Evolutionary conservation across 176 grass and related monocot genomes (phyloP).

Genomic region (Tuctoria greenei): DNA sequence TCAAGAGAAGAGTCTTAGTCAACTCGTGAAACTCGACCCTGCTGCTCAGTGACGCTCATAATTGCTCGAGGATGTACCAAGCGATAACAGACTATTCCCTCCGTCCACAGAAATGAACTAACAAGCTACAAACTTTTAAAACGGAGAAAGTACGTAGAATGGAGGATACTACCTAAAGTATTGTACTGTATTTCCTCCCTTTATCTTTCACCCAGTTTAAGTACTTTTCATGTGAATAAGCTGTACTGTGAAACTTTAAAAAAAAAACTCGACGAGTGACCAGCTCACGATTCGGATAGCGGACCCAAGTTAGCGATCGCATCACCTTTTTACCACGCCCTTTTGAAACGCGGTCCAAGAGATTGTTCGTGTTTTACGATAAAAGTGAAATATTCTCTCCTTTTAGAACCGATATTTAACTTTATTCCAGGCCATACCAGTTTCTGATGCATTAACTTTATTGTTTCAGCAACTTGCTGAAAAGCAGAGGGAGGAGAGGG

Average conservation of each 20-base stretch:
- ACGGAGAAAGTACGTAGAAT: background rate
- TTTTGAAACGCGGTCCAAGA: background rate
- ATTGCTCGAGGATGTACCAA: background rate
- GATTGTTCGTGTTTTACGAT: background rate
- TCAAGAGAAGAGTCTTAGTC: background rate
- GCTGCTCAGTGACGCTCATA: background rate
- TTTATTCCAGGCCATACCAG: background rate
- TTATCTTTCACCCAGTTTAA: background rate
- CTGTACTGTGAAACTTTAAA: background rate
- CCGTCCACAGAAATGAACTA: too few relatives aligned
- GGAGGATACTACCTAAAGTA: background rate
- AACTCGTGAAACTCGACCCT: background rate
- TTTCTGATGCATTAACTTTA: background rate
- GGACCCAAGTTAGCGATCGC: background rate
- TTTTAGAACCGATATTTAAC: slow-evolving; percentile 3
- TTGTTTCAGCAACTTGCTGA: background rate
- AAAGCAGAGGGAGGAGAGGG: background rate
- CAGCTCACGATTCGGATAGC: too few relatives aligned
- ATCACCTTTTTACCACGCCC: background rate
- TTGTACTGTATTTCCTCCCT: background rate
- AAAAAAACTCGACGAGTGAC: too few relatives aligned
- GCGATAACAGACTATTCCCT: too few relatives aligned
- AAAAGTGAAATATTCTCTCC: slow-evolving; percentile 4
- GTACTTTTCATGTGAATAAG: background rate
- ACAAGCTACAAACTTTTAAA: too few relatives aligned